Base-by-base conservation (phyloP, 139 green algal genomes). In the Tetraselmis striata region DNA sequence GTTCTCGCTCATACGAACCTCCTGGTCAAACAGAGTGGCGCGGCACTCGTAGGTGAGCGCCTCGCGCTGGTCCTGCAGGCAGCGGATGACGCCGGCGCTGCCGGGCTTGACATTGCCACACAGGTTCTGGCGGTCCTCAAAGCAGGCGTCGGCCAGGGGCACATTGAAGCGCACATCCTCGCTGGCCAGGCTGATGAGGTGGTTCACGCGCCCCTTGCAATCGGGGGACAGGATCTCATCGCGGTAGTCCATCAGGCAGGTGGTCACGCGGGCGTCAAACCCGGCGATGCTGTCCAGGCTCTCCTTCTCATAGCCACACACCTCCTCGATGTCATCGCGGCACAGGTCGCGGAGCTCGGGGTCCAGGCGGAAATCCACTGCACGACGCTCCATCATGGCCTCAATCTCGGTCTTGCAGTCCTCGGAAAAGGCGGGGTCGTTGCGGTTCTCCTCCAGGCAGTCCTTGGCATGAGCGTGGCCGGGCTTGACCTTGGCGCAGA, bases 121-220 rank as follows among this genome's bases (percentile, higher is more conserved):
- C 59, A 89, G 84, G 77, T 89, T 89, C 27, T 87, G 79, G 1
- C 91, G 82, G 83, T 95, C 92, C 28, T 93, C 84, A 45, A 84
- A 88, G 88, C 94, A 96, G 0, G 88, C 88, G 59, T 94, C 85
- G 0, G 91, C 90, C 22, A 98, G 86, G 0, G 91, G 87, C 27
- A 91, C 86, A 58, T 97, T 88, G 59, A 98, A 95, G 18, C 94
- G 93, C 32, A 98, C 93, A 89, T 98, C 94, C 83, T 96, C 79
- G 0, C 89, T 85, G 1, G 90, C 90, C 30, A 92, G 88, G 79
- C 83, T 80, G 25, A 83, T 90, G n/a, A 89, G 31, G 32, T 80
- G 79, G 79, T 92, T 84, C 77, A 93, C 89, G 59, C 88, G 81
- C 31, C 87, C 59, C 78, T 90, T 76, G 88, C 93, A 95, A 77